Evolutionary conservation across 441 rosid species (phyloP), one percentile per base, ranked within the genome.

Genomic region (Erodium chrysanthum): DNA sequence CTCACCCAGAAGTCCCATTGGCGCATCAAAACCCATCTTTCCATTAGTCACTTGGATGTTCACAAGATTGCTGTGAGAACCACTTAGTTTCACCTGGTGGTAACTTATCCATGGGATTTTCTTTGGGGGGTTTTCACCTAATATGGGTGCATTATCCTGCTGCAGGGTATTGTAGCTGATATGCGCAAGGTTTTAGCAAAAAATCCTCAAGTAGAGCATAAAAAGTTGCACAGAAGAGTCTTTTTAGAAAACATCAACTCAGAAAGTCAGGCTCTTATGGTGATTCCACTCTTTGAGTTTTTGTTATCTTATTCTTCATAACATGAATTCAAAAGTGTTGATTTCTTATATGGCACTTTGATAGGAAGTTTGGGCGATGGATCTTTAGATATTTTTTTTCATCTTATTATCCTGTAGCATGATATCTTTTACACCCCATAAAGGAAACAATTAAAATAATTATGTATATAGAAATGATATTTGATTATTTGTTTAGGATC

Each of bases 111-210:
- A 14, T 44, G 14, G n/a, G n/a, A 11, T 4, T 44, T 44, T 44
- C 52, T 11, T 7, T 33, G 5, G 7, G 40, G 40, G 40, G 40
- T 7, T 33, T 33, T 33, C 40, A 33, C 14, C 56, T 48, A 48
- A 48, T 7, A 59, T 58, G 12, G 29, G n/a, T 44, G 15, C 42
- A 4, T 63, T 70, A 42, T 67, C 1, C 20, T 40, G 15, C 62
- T 70, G 22, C 77, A 85, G 93, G 85, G 52, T 71, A 78, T 85
- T 33, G 87, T 87, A 29, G 90, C 90, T 25, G 93, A 87, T 75
- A 87, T 88, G 93, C 87, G 88, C 71, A 85, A 85, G 73, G 93
- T 88, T 52, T 74, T 88, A 82, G 86, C 90, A 5, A 85, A 87
- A 79, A 85, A 80, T 75, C 87, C 90, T 71, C 90, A 84, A 74